phyloP scores from a whole-genome alignment of 192 early-diverging fungal species.

The Gaertneriomyces semiglobifer region DNA sequence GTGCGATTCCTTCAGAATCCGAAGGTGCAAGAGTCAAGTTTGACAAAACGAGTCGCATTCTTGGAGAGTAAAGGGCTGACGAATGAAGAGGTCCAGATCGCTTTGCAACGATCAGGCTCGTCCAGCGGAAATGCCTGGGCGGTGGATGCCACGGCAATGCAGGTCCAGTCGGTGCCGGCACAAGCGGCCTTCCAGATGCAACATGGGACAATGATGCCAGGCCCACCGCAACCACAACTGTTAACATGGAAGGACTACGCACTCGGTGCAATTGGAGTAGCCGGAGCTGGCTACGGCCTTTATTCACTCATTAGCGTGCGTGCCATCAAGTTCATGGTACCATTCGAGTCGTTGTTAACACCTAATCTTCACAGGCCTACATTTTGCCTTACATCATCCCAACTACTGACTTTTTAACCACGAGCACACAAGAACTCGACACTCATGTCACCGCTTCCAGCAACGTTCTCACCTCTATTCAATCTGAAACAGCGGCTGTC shows the following conservation, averaged over 20 bases:
- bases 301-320: slow-evolving; percentile 71
- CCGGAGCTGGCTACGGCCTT: slow-evolving; percentile 83
- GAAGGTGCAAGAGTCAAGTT: slow-evolving; percentile 80
- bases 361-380: slow-evolving; percentile 28
- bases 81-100: slow-evolving; percentile 85
- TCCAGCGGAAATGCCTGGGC: slow-evolving; percentile 1
- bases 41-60: slow-evolving; percentile 91
- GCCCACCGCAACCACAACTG: slow-evolving; percentile 7
- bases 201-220: background rate
- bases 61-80: slow-evolving; percentile 94
- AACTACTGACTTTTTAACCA: slow-evolving; percentile 10
- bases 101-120: slow-evolving; percentile 33
- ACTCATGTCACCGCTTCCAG: slow-evolving; percentile 66
- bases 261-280: slow-evolving; percentile 80
- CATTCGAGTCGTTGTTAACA: background rate
- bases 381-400: slow-evolving; percentile 30
- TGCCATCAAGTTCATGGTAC: background rate
- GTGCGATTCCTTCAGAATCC: slow-evolving; percentile 91
- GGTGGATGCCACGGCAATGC: slow-evolving; percentile 11
- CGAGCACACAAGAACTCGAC: slow-evolving; percentile 32
- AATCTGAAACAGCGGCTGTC: slow-evolving; percentile 61
- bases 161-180: background rate
- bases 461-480: slow-evolving; percentile 69
- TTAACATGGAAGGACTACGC: slow-evolving; percentile 93
- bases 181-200: background rate